A percentile compares a stretch with the other conserved stretches of the same genome.
Conservation (phyloP, 805 yeast genomes). For the Pichia exigua region DNA sequence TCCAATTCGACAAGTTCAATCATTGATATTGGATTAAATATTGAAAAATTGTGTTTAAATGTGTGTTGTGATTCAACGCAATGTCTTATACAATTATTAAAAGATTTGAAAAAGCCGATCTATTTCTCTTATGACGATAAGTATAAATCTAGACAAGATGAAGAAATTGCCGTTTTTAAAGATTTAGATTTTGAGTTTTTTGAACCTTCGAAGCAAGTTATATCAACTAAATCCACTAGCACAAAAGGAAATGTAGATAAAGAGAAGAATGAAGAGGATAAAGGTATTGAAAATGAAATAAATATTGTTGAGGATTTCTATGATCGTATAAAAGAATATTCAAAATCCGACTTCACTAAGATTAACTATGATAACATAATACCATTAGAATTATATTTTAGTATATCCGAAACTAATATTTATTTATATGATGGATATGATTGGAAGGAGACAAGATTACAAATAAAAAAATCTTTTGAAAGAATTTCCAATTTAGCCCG, state of each 20-base stretch:
- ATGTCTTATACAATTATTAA: slow-evolving; percentile 56
- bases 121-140: slow-evolving; percentile 52
- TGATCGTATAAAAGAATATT: slow-evolving; percentile 10
- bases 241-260: not conserved
- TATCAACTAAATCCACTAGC: not conserved
- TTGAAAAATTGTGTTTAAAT: slow-evolving; percentile 38
- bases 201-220: not conserved
- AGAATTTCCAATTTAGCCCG: slow-evolving; percentile 46
- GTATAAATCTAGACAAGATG: slow-evolving; percentile 32
- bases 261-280: slow-evolving; percentile 1
- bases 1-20: slow-evolving; percentile 19
- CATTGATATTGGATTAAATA: slow-evolving; percentile 4
- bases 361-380: slow-evolving; percentile 5
- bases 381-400: slow-evolving; percentile 28
- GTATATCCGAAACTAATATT: slow-evolving; percentile 34
- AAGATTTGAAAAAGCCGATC: slow-evolving; percentile 66
- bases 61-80: slow-evolving; percentile 82
- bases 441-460: slow-evolving; percentile 70
- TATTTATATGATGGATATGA: slow-evolving; percentile 85
- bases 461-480: slow-evolving; percentile 58
- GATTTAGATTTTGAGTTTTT: slow-evolving; percentile 34
- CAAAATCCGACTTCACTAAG: not conserved
- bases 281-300: slow-evolving; percentile 16
- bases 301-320: slow-evolving; percentile 25
- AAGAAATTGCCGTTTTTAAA: slow-evolving; percentile 33